phyloP scores from a whole-genome alignment of 805 yeast genomes.

The Wickerhamiella azymoides region DNA sequence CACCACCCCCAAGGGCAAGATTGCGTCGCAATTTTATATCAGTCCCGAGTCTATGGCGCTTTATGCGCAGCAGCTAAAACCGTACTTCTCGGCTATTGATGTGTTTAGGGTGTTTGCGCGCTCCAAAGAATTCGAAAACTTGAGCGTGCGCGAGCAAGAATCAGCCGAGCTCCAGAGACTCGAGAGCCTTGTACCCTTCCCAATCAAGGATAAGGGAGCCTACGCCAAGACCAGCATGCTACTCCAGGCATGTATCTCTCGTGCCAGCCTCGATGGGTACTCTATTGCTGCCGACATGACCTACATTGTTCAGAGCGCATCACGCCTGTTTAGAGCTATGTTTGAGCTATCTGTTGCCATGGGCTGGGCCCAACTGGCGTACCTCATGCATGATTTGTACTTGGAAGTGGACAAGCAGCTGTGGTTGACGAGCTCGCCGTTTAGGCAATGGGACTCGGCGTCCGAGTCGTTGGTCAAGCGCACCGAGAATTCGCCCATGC shows the following conservation, averaged over 20 bases:
- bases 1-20: slow-evolving; percentile 61
- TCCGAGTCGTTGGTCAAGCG: slow-evolving; percentile 57
- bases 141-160: slow-evolving; percentile 82
- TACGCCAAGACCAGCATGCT: slow-evolving; percentile 66
- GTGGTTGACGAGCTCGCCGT: slow-evolving; percentile 79
- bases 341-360: slow-evolving; percentile 60
- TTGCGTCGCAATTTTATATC: slow-evolving; percentile 80
- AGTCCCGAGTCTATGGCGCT: slow-evolving; percentile 55
- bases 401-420: slow-evolving; percentile 67
- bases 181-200: slow-evolving; percentile 68
- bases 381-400: slow-evolving; percentile 45
- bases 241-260: slow-evolving; percentile 76
- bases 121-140: slow-evolving; percentile 73
- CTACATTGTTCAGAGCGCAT: slow-evolving; percentile 85
- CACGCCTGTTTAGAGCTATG: slow-evolving; percentile 73
- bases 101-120: slow-evolving; percentile 60
- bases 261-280: slow-evolving; percentile 65
- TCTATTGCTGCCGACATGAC: slow-evolving; percentile 89
- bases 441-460: slow-evolving; percentile 65
- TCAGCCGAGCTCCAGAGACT: slow-evolving; percentile 55
- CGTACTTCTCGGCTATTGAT: slow-evolving; percentile 57
- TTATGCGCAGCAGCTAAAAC: slow-evolving; percentile 49
- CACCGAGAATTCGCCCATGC: slow-evolving; percentile 67
- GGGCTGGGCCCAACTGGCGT: slow-evolving; percentile 56
- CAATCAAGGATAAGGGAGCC: slow-evolving; percentile 68